Evolutionary conservation across 2,329 filamentous ascomycete genomes (phyloP).

Genomic region (Lachnellula subtilissima): DNA sequence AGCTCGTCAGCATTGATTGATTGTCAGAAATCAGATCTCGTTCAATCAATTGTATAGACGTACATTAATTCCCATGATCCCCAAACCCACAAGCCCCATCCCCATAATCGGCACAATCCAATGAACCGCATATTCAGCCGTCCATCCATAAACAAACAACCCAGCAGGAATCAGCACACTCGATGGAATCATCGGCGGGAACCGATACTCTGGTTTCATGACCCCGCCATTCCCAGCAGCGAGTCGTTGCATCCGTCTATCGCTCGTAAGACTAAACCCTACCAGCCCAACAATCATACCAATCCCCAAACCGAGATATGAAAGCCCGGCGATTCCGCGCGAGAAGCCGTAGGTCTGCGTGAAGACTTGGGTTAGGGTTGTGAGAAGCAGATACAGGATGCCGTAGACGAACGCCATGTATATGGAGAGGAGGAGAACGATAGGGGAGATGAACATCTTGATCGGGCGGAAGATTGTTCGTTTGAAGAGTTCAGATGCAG

Average conservation of each 20-base stretch:
- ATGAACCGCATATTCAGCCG: constrained; percentile 32
- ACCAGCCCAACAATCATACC: constrained; percentile 27
- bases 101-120: constrained; percentile 43
- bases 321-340: constrained; percentile 30
- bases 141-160: constrained; percentile 45
- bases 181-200: constrained; percentile 38
- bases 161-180: constrained; percentile 37
- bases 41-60: not conserved
- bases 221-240: constrained; percentile 14
- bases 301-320: constrained; percentile 34
- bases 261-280: constrained; percentile 21
- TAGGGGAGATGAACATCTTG: constrained; percentile 35
- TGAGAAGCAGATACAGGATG: constrained; percentile 15
- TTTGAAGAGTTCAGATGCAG: constrained; percentile 30
- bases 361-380: constrained; percentile 14
- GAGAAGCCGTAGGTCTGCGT: constrained; percentile 30
- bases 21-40: not conserved
- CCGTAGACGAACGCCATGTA: constrained; percentile 45
- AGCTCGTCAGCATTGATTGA: not conserved
- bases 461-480: constrained; percentile 36
- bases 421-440: constrained; percentile 37
- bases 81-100: constrained; percentile 36
- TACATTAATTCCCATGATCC: constrained; percentile 6
- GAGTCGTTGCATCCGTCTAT: constrained; percentile 34
- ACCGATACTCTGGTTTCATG: constrained; percentile 35